Percentiles rank a stretch among this genome's conserved stretches.
Evolutionary conservation across 192 early-diverging fungal species (phyloP).

Genomic region (Coemansia sp.): DNA sequence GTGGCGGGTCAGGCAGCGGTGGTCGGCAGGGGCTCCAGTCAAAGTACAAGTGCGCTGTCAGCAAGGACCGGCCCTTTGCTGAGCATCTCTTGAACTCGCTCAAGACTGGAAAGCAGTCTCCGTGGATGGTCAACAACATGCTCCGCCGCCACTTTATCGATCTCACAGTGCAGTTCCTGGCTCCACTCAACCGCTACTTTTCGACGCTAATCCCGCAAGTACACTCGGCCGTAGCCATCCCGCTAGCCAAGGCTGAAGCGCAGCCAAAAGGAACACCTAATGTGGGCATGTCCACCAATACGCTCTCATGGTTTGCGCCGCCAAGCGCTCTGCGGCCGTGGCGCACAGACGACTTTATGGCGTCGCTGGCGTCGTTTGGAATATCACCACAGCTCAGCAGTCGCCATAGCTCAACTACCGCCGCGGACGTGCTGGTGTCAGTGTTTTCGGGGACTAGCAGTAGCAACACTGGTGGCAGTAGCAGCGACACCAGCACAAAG

Average conservation of each 20-base stretch:
- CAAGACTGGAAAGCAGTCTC: constrained; percentile 70
- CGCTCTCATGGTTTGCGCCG: constrained; percentile 42
- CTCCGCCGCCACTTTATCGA: constrained; percentile 92
- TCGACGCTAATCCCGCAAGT: constrained; percentile 79
- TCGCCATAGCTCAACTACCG: constrained; percentile 21
- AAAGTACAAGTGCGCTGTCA: constrained; percentile 75
- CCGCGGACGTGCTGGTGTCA: constrained; percentile 43
- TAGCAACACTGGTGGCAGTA: constrained; percentile 6
- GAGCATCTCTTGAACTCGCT: constrained; percentile 75
- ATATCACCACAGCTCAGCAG: constrained; percentile 53
- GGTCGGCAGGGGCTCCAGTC: constrained; percentile 45
- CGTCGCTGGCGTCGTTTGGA: constrained; percentile 46
- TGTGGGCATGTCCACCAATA: neutral
- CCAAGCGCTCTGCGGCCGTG: constrained; percentile 46
- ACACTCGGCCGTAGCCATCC: constrained; percentile 42
- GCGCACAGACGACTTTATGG: constrained; percentile 55
- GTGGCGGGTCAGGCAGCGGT: constrained; percentile 5
- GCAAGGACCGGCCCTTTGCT: constrained; percentile 80
- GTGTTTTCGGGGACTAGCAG: constrained; percentile 44
- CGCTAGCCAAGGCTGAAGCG: neutral
- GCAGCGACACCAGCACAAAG: constrained; percentile 7
- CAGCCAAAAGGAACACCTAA: constrained; percentile 25
- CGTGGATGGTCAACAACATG: constrained; percentile 87
- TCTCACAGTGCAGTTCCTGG: constrained; percentile 90
- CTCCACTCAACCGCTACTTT: constrained; percentile 95